Base-by-base conservation (phyloP, 345 rosid genomes). In the Litchi chinensis region DNA sequence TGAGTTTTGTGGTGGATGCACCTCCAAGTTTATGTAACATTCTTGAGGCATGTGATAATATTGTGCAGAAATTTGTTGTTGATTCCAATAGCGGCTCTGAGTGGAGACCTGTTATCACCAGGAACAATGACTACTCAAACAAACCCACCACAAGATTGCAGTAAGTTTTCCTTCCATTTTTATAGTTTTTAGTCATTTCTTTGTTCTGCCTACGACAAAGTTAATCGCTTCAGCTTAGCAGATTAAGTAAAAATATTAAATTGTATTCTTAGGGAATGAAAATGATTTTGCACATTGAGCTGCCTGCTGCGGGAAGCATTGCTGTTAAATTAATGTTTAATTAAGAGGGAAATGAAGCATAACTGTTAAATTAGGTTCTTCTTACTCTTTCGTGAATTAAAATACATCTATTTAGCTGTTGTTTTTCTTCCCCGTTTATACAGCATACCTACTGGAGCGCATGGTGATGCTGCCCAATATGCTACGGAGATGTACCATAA, bases 1-100 rank as follows among this genome's bases (percentile, higher is more conserved):
- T 93, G 81, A 95, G 78, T 82, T 87, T 92, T 76, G 90, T 93
- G 70, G 98, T 87, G 70, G 92, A 90, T 73, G 79, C 83, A 57
- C n/a, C 90, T 79, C 87, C 88, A 79, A 83, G 80, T 64, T 80
- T 93, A 37, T 89, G 87, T 81, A 46, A 57, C 6, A 81, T 92
- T 79, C 94, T 95, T 8, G 89, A 91, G 60, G 86, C 90, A 76
- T 92, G 98, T 83, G 89, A 93, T 78, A 70, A 48, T 57, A 74
- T 76, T 79, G 93, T 85, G 1, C 82, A 83, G 50, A 86, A 85
- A 77, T 78, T 84, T 21, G 84, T 19, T 9, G 63, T 40, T 50
- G 95, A 90, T n/a, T 91, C 88, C 2, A 90, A 91, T 76, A 85
- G 90, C 81, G 62, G 76, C 74, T 93, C 97, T 60, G 87, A 88